A percentile compares a stretch with the other conserved stretches of the same genome.
Conservation (phyloP, 164 flowering plant genomes). For the Euptelea pleiosperma region DNA sequence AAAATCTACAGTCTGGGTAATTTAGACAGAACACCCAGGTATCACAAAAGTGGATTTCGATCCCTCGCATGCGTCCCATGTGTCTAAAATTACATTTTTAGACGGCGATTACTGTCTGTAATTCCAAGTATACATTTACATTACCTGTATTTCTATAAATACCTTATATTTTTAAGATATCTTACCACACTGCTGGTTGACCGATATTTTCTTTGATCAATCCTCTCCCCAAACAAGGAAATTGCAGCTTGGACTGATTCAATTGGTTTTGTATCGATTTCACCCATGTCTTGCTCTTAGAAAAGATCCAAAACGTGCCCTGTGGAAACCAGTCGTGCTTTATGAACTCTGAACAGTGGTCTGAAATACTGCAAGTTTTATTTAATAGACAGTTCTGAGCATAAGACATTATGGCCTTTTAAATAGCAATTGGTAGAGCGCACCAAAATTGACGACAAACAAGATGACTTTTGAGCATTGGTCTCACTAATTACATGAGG, state of each 20-base stretch:
- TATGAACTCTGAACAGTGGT: neutral
- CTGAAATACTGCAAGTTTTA: neutral
- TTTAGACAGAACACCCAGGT: no score
- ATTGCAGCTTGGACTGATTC: constrained; percentile 57
- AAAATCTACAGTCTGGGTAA: neutral
- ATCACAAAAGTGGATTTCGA: no score
- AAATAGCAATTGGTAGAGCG: no score
- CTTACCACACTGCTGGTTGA: constrained; percentile 32
- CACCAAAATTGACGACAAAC: no score
- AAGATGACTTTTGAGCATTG: no score
- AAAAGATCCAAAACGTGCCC: neutral
- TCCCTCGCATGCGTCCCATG: no score
- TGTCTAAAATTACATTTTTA: no score
- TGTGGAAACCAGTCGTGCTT: neutral
- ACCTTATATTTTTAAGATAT: no score
- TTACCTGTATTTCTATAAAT: no score
- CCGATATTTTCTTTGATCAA: constrained; percentile 26
- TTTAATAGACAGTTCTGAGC: neutral
- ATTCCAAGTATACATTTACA: no score
- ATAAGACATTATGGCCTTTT: neutral
- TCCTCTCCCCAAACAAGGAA: constrained; percentile 45
- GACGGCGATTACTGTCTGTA: no score
- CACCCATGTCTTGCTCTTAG: constrained; percentile 39
- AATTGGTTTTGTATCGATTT: constrained; percentile 56
- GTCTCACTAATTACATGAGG: no score